phyloP scores from a whole-genome alignment of 192 early-diverging fungal genomes.

The Backusella mclennaniae region DNA sequence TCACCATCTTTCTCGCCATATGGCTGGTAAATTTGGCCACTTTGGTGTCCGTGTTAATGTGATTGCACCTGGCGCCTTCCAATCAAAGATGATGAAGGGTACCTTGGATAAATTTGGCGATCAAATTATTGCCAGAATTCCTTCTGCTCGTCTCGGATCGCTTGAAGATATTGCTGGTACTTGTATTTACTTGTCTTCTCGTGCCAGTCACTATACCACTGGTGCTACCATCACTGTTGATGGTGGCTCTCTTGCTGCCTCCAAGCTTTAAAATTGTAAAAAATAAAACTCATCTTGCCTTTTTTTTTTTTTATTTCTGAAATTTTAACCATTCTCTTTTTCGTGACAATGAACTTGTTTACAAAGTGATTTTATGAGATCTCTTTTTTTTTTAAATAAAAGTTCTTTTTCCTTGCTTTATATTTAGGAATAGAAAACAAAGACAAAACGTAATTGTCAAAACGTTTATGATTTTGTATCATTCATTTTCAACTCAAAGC shows the following conservation, averaged over 20 bases:
- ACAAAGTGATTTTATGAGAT: too few relatives aligned
- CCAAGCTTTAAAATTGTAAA: slow-evolving; percentile 38
- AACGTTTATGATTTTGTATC: too few relatives aligned
- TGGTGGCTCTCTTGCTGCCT: slow-evolving; percentile 60
- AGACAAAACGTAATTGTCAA: too few relatives aligned
- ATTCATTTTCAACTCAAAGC: neutral
- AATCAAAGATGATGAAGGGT: slow-evolving; percentile 75
- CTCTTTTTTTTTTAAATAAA: too few relatives aligned
- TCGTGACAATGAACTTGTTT: too few relatives aligned
- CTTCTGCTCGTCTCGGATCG: slow-evolving; percentile 75
- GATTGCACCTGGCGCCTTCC: slow-evolving; percentile 72
- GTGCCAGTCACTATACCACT: slow-evolving; percentile 77
- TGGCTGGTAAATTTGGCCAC: slow-evolving; percentile 62
- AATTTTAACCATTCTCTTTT: too few relatives aligned
- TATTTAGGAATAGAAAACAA: too few relatives aligned
- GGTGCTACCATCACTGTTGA: slow-evolving; percentile 84
- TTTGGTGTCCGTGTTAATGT: slow-evolving; percentile 64
- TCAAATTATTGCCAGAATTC: slow-evolving; percentile 52
- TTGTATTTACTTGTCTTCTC: slow-evolving; percentile 70
- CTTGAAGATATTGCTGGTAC: slow-evolving; percentile 87
- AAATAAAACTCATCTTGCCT: neutral
- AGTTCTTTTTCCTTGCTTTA: too few relatives aligned
- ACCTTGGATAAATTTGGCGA: slow-evolving; percentile 56
- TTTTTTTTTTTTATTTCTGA: too few relatives aligned
- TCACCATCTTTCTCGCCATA: slow-evolving; percentile 67